Evolutionary conservation across 306 rosid species (phyloP), one percentile per base, ranked within the genome.

Genomic region (Spatholobus suberectus): DNA sequence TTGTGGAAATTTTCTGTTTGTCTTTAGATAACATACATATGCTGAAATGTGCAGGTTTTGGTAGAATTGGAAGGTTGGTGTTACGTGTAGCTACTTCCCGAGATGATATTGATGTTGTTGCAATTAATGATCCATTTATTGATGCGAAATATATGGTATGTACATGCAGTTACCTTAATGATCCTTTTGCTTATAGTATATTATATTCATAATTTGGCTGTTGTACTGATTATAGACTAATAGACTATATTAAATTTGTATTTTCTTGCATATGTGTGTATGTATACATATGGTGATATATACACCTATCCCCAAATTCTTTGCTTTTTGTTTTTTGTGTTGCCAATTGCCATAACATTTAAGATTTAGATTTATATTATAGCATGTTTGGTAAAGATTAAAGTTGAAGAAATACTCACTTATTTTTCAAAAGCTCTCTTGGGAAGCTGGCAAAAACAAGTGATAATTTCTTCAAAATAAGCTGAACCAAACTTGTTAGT

Each of bases 31-130:
- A 21, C 3, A 8, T 46, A 1, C 55, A 52, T 59, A 71, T 84
- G 76, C 81, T 88, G 73, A 63, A 80, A 70, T 18, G 23, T 70
- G 73, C 87, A 95, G 99, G 99, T 75, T 96, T 96, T 88, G 99
- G 99, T 78, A 92, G 99, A 35, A 96, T 96, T 86, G 99, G 99
- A 84, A 90, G 99, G 86, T 87, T 96, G 94, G 98, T 96, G 65
- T 82, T 96, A 51, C 94, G 99, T 20, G 82, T 96, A 70, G 99
- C 99, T 24, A 70, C 86, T 85, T 71, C 83, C 34, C 84, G 99
- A 83, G 99, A 92, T 92, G 99, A 94, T 88, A 86, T 96, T 38
- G 97, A 94, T 66, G 95, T 96, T 62, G 93, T 94, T 34, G 93
- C 97, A 12, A 95, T 96, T 79, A 96, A 96, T 81, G 99, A 96